Conservation (phyloP, 257 asterid species). For the Ehretia macrophylla region DNA sequence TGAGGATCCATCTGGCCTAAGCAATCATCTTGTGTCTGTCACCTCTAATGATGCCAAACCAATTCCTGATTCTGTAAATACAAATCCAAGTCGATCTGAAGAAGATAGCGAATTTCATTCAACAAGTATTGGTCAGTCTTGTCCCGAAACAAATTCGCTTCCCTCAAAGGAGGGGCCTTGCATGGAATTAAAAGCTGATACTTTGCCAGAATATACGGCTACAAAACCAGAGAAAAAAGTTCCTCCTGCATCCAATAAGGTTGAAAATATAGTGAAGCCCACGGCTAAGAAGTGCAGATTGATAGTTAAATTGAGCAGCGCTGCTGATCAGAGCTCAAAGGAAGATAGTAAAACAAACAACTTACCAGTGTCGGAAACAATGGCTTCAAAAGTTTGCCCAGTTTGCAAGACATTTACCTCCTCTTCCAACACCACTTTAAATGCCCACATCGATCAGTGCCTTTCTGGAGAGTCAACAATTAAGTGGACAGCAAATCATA, state of each 20-base stretch:
- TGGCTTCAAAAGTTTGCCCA: conserved; percentile 94
- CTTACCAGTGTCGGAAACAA: conserved; percentile 46
- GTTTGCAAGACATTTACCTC: conserved; percentile 93
- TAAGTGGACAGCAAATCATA: conserved; percentile 40
- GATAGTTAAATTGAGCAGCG: conserved; percentile 41
- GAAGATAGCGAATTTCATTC: conserved; percentile 39
- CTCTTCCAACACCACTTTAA: conserved; percentile 90
- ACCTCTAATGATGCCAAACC: conserved; percentile 21
- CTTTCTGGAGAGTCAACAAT: conserved; percentile 63
- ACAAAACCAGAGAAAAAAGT: conserved; percentile 23
- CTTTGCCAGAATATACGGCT: conserved; percentile 6
- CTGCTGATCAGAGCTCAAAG: conserved; percentile 31
- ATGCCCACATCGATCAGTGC: conserved; percentile 95
- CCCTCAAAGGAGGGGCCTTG: not conserved
- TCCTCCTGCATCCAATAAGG: conserved; percentile 28
- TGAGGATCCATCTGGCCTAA: conserved; percentile 25
- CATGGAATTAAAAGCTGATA: not conserved
- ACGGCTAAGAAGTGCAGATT: conserved; percentile 57
- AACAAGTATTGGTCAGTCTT: conserved; percentile 11
- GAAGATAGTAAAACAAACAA: conserved; percentile 36
- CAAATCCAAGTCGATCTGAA: conserved; percentile 31
- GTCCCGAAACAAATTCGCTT: not conserved
- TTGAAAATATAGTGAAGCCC: conserved; percentile 26
- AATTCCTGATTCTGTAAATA: conserved; percentile 24
- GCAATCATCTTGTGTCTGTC: conserved; percentile 21